Evolutionary conservation across 768 basidiomycete genomes (phyloP).

Genomic region (Auriscalpium orientale): DNA sequence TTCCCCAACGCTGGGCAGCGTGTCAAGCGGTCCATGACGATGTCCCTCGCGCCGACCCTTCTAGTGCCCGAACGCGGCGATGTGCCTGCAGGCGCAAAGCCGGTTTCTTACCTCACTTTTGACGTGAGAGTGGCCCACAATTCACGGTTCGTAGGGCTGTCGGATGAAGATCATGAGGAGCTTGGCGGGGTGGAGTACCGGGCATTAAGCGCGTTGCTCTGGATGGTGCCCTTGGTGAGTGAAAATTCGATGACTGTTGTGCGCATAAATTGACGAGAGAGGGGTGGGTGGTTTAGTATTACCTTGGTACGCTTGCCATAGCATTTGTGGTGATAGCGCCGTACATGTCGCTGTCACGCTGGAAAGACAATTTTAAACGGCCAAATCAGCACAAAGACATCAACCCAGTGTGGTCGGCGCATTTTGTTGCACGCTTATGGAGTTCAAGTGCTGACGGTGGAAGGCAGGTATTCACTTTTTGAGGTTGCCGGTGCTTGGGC

Average conservation of each 20-base stretch:
- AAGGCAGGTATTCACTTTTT: conserved; percentile 37
- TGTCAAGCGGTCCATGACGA: conserved; percentile 61
- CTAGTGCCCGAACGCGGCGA: conserved; percentile 14
- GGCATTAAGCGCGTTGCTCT: conserved; percentile 67
- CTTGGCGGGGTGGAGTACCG: conserved; percentile 90
- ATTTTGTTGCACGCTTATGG: not conserved
- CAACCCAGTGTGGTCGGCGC: conserved; percentile 32
- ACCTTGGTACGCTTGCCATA: conserved; percentile 33
- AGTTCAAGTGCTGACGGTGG: not conserved
- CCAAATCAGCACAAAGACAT: conserved; percentile 33
- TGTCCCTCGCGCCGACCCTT: conserved; percentile 60
- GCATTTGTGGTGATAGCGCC: conserved; percentile 40
- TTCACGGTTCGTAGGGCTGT: conserved; percentile 71
- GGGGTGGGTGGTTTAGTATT: conserved; percentile 31
- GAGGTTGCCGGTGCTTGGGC: conserved; percentile 43
- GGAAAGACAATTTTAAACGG: conserved; percentile 29
- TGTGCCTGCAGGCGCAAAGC: conserved; percentile 10
- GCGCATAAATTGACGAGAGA: not conserved
- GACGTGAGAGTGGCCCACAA: conserved; percentile 51
- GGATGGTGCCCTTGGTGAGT: conserved; percentile 68
- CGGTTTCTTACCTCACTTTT: conserved; percentile 26
- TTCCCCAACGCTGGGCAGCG: conserved; percentile 53
- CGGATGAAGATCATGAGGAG: conserved; percentile 76
- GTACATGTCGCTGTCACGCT: conserved; percentile 32
- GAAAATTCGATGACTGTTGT: not conserved